Conservation (phyloP, 768 basidiomycete species). For the Serendipita sp. region DNA sequence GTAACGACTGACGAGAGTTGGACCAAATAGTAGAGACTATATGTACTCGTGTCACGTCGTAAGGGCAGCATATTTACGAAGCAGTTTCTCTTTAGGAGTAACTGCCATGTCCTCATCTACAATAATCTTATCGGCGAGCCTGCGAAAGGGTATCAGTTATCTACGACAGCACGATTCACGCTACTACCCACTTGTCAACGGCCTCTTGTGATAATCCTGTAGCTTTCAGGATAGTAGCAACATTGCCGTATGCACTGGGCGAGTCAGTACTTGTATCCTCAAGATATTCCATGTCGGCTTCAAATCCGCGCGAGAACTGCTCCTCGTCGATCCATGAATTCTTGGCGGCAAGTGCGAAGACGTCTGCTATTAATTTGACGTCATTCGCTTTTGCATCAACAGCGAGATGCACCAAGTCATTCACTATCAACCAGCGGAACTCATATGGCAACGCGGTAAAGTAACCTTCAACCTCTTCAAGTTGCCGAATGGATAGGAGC, state of each 20-base stretch:
- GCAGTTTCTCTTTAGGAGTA: constrained; percentile 2
- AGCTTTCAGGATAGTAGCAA: constrained; percentile 59
- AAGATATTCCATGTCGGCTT: constrained; percentile 50
- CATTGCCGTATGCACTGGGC: constrained; percentile 64
- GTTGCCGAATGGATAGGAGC: constrained; percentile 66
- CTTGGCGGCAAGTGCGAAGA: constrained; percentile 46
- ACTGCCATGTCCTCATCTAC: not conserved
- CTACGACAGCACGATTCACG: not conserved
- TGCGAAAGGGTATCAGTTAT: not conserved
- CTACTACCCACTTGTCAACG: constrained; percentile 23
- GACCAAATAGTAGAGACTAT: not conserved
- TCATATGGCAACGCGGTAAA: constrained; percentile 54
- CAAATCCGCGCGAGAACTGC: constrained; percentile 61
- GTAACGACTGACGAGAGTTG: not conserved
- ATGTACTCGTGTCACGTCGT: not conserved
- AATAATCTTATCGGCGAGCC: constrained; percentile 2
- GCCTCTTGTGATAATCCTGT: constrained; percentile 39
- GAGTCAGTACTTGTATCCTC: constrained; percentile 85
- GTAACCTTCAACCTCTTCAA: constrained; percentile 79
- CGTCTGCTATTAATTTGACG: constrained; percentile 55
- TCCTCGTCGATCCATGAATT: constrained; percentile 43
- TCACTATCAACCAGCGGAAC: constrained; percentile 49
- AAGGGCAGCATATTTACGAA: not conserved
- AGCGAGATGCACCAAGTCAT: constrained; percentile 54
- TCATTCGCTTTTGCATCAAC: constrained; percentile 73